These are phyloP conservation scores for Castanea mollissima DNA, from an alignment of 306 rosid species.

Conservation along the genomic window DNA sequence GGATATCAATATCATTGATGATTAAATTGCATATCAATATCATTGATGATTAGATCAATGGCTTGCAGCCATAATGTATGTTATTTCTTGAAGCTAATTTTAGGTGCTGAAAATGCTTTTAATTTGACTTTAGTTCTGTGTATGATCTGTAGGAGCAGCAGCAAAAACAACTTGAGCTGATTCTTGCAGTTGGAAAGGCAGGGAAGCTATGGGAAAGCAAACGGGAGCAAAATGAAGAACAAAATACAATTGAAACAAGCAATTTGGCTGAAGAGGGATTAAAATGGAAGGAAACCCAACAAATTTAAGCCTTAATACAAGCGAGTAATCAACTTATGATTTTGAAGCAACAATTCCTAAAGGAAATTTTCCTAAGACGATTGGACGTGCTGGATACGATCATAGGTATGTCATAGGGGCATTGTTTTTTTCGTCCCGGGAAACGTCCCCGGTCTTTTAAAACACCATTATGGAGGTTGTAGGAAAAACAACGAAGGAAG, in stretches of 20 bases:
- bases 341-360: not conserved
- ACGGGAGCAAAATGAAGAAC: slow-evolving; percentile 34
- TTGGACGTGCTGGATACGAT: not conserved
- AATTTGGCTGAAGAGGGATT: slow-evolving; percentile 39
- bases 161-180: slow-evolving; percentile 79
- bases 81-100: not conserved
- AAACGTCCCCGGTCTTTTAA: slow-evolving; percentile 1
- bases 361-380: not conserved
- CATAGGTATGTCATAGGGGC: not conserved
- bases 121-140: slow-evolving; percentile 12
- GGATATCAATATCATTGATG: not conserved
- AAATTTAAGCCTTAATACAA: slow-evolving; percentile 37
- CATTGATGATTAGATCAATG: not conserved
- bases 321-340: not conserved
- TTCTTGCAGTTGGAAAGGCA: slow-evolving; percentile 70
- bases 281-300: slow-evolving; percentile 59
- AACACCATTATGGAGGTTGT: slow-evolving; percentile 16
- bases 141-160: slow-evolving; percentile 72
- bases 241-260: slow-evolving; percentile 20
- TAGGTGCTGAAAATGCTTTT: not conserved
- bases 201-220: slow-evolving; percentile 61
- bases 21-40: not conserved
- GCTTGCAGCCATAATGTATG: not conserved
- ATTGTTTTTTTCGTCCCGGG: not conserved
- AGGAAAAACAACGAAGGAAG: not conserved